Evolutionary conservation across 75 land plant genomes (phyloP).

Genomic region (Cunninghamia lanceolata): DNA sequence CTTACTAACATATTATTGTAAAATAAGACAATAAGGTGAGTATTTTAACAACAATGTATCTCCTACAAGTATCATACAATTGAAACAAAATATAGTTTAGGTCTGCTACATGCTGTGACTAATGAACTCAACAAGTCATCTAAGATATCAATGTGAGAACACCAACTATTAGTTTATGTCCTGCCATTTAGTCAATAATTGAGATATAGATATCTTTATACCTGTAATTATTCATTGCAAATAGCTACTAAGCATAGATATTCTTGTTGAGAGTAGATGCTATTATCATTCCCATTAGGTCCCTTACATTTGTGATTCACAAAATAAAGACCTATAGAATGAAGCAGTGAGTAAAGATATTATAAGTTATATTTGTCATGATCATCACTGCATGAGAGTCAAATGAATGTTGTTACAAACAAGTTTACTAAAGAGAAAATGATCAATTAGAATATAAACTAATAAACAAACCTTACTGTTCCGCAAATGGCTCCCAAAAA

Average conservation of each 20-base stretch:
- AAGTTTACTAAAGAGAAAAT: neutral
- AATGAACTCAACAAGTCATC: neutral
- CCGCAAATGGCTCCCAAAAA: conserved; percentile 38
- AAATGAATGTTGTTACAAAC: neutral
- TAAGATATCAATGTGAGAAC: neutral
- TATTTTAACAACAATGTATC: too few relatives aligned
- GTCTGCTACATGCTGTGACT: neutral
- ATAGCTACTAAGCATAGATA: neutral
- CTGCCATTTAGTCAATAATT: neutral
- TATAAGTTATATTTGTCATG: neutral
- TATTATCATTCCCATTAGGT: neutral
- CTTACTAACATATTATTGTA: too few relatives aligned
- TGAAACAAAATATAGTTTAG: too few relatives aligned
- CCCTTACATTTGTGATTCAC: neutral
- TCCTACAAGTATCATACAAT: too few relatives aligned
- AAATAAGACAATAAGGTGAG: too few relatives aligned
- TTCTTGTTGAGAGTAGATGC: neutral
- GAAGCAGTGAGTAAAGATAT: neutral
- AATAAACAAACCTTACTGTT: conserved; percentile 44
- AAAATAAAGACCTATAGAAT: neutral
- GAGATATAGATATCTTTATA: neutral
- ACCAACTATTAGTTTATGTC: neutral
- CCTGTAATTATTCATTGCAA: neutral
- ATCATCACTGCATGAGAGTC: neutral
- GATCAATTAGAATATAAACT: neutral